Base-by-base conservation (phyloP, 139 green algal species). In the Micractinium conductrix region DNA sequence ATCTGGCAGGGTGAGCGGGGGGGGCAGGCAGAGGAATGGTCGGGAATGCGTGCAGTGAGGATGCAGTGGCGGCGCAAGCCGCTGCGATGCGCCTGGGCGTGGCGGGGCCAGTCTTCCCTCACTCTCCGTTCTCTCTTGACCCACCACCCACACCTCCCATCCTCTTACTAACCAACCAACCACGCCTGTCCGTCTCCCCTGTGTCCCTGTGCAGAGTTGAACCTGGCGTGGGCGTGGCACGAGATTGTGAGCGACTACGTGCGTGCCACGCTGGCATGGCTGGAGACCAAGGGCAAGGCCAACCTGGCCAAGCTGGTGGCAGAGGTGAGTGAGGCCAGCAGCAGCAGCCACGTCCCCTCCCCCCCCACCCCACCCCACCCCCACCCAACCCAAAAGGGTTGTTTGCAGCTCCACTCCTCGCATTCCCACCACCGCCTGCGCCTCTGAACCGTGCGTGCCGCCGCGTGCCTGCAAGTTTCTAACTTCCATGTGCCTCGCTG, bases 221-320 rank as follows among this genome's bases (percentile, higher is more conserved):
- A 82, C 76, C 26, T 82, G 53, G 76, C 76, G 26, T 82, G 40
- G 38, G 40, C 76, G 2, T 55, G 40, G 76, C 76, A 82, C 76
- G 76, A 82, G 58, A 82, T 82, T 72, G 76, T 82, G 38, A 55
- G 58, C 28, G 76, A 82, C 76, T 53, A 71, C 38, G 76, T 82
- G 38, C 62, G 55, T 22, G 33, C 76, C 55, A 73, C 55, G 12
- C 76, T 82, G 24, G 45, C 37, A 12, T 82, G 76, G 76, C 55
- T 82, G 45, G 74, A 80, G 74, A 68, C 17, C 16, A 26, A 33
- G 19, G 50, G 75, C 53, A 50, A 53, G 37, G 35, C 35, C 16
- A 50, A 71, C 55, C 75, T 81, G 0, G 42, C 16, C 24, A 24
- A 8, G 2, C 75, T 81, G 75, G 75, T 71, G 14, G n/a, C n/a